Evolutionary conservation across 345 rosid species (phyloP), one percentile per base, ranked within the genome.

Genomic region (Salix caprea): DNA sequence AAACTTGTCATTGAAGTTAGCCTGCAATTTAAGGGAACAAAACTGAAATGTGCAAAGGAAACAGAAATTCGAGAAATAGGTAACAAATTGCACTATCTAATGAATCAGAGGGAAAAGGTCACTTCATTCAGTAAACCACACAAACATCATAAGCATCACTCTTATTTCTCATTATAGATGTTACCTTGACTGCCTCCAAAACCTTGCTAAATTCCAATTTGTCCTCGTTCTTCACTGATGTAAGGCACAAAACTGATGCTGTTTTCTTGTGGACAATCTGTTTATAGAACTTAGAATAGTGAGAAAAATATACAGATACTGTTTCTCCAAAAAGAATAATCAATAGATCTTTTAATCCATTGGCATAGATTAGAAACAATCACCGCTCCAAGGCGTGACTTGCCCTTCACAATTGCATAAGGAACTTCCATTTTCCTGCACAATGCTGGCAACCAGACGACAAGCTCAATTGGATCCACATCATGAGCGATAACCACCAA

Each of bases 361-460:
- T 4, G 18, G 36, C 15, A 3, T 15, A 21, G 36, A 6, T 7
- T 48, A 48, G 65, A 66, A 50, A 40, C 21, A 18, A 50, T 76
- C 87, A 89, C 93, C 77, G 92, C 81, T 85, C 93, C 93, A 77
- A 91, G 83, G 18, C 95, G 87, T 9, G 95, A 79, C 80, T 91
- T 91, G 2, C 93, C 96, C 83, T 91, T 91, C 75, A 91, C 96
- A 67, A 91, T 75, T 87, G 85, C 91, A 86, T 91, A 91, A 0
- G 96, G 96, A 32, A 91, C 88, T 82, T 91, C 96, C 93, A 91
- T 89, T 83, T 91, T 91, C 34, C 96, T 83, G 81, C 96, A 91
- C 16, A 91, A 79, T 34, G 96, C 91, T 40, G 96, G 96, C 39
- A 91, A 75, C 96, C 96, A 91, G 7, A 91, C 92, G 54, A 91